Conservation (phyloP, 2,329 filamentous ascomycete species). For the Periconia macrospinosa region DNA sequence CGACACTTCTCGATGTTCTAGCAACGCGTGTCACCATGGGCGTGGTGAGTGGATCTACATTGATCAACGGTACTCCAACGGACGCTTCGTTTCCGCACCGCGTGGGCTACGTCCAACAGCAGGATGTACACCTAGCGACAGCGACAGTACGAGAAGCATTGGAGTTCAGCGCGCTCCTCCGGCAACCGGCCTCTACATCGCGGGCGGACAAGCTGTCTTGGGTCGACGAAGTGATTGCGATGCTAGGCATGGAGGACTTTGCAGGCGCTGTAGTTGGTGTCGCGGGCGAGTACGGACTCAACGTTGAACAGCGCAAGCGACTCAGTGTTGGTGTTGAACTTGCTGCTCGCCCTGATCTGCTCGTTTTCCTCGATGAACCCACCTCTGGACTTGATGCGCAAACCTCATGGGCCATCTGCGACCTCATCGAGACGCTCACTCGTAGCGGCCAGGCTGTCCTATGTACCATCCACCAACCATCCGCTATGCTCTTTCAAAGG, state of each 20-base stretch:
- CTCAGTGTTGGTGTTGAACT: slow-evolving; percentile 89
- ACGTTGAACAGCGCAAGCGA: slow-evolving; percentile 66
- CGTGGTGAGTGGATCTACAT: slow-evolving; percentile 82
- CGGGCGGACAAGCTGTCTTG: slow-evolving; percentile 80
- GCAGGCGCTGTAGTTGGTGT: slow-evolving; percentile 90
- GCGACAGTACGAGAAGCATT: slow-evolving; percentile 87
- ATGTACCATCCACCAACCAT: slow-evolving; percentile 93
- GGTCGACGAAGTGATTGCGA: slow-evolving; percentile 85
- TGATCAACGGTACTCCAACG: slow-evolving; percentile 72
- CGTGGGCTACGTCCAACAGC: slow-evolving; percentile 89
- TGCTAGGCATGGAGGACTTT: slow-evolving; percentile 87
- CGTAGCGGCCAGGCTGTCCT: slow-evolving; percentile 78
- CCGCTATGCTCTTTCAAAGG: slow-evolving; percentile 83
- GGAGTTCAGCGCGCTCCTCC: slow-evolving; percentile 80
- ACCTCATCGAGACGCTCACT: slow-evolving; percentile 81
- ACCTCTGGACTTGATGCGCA: slow-evolving; percentile 69
- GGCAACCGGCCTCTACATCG: slow-evolving; percentile 76
- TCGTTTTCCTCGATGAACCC: slow-evolving; percentile 67
- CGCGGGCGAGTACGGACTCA: slow-evolving; percentile 72
- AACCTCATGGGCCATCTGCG: slow-evolving; percentile 85
- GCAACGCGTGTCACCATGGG: slow-evolving; percentile 87
- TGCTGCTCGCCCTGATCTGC: slow-evolving; percentile 79
- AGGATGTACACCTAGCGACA: slow-evolving; percentile 84
- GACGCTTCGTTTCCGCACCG: slow-evolving; percentile 87
- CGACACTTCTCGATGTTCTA: slow-evolving; percentile 82